Conservation (phyloP, 768 basidiomycete genomes). For the button mushroom (Agaricus bisporus) region DNA sequence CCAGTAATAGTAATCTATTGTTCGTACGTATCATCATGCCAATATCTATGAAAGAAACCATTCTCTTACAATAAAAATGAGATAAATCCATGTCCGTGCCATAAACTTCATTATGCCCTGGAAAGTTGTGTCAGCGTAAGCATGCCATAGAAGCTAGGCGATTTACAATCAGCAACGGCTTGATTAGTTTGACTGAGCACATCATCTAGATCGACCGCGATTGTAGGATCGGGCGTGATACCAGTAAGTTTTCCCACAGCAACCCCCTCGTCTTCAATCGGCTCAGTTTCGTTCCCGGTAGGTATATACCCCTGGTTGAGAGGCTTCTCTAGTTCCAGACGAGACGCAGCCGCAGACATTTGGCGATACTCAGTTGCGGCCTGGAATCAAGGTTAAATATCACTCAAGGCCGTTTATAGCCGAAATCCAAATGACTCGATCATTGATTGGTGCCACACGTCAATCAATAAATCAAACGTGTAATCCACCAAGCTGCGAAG, state of each 20-base stretch:
- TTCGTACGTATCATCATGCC: neutral
- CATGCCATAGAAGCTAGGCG: neutral
- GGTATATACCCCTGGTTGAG: neutral
- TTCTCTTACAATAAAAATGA: conserved; percentile 54
- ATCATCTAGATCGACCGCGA: conserved; percentile 66
- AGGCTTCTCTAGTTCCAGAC: conserved; percentile 14
- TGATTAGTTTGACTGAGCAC: conserved; percentile 61
- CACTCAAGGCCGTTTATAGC: neutral
- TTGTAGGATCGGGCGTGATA: conserved; percentile 24
- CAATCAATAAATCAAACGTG: no score
- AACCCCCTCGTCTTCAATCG: conserved; percentile 7
- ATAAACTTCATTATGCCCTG: conserved; percentile 64
- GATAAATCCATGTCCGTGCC: conserved; percentile 49
- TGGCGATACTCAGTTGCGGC: neutral
- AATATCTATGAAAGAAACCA: neutral
- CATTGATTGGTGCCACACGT: neutral
- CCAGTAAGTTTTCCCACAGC: conserved; percentile 12
- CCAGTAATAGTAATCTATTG: conserved; percentile 69
- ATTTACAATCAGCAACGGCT: conserved; percentile 50
- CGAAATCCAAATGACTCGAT: neutral
- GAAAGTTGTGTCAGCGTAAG: neutral
- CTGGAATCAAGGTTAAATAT: neutral
- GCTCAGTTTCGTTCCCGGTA: neutral
- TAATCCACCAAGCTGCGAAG: no score
- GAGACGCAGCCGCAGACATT: conserved; percentile 26